phyloP scores from a whole-genome alignment of 306 rosid species.

The Malus sylvestris region DNA sequence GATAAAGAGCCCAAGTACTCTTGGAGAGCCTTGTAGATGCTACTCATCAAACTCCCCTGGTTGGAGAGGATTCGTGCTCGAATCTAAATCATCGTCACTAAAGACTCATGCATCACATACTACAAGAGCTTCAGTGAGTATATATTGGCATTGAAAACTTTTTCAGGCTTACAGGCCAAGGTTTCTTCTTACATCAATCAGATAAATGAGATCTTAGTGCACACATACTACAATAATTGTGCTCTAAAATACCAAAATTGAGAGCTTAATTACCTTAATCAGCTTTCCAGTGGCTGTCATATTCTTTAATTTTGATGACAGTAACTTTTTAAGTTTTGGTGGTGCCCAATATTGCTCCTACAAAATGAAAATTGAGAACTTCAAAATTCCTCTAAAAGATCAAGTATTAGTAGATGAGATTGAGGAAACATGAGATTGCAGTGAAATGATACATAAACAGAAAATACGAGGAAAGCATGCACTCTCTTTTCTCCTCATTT shows the following conservation, averaged over 20 bases:
- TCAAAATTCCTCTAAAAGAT: conserved; percentile 15
- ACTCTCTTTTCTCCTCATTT: neutral
- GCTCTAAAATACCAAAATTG: neutral
- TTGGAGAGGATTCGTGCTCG: neutral
- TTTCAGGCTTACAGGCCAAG: conserved; percentile 6
- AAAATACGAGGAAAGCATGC: neutral
- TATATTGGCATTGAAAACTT: neutral
- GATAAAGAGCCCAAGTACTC: neutral
- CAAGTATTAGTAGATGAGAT: conserved; percentile 1
- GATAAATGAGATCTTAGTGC: conserved; percentile 13
- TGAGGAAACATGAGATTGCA: conserved; percentile 5
- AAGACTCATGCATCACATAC: neutral
- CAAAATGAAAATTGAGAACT: conserved; percentile 11
- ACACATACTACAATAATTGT: conserved; percentile 4
- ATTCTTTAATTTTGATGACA: conserved; percentile 73
- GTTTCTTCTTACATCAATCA: neutral
- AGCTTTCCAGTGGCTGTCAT: conserved; percentile 69
- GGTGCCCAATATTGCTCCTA: conserved; percentile 79
- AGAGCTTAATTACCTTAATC: conserved; percentile 53
- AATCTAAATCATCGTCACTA: neutral
- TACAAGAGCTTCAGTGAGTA: conserved; percentile 9
- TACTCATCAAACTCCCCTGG: neutral
- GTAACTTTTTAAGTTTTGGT: conserved; percentile 63
- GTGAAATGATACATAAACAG: neutral
- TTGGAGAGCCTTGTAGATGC: neutral